Percentiles rank a stretch among this genome's conserved stretches.
These are phyloP conservation scores for Elymus sibiricus DNA, from an alignment of 176 grass and related monocot species.

Conservation along the genomic window DNA sequence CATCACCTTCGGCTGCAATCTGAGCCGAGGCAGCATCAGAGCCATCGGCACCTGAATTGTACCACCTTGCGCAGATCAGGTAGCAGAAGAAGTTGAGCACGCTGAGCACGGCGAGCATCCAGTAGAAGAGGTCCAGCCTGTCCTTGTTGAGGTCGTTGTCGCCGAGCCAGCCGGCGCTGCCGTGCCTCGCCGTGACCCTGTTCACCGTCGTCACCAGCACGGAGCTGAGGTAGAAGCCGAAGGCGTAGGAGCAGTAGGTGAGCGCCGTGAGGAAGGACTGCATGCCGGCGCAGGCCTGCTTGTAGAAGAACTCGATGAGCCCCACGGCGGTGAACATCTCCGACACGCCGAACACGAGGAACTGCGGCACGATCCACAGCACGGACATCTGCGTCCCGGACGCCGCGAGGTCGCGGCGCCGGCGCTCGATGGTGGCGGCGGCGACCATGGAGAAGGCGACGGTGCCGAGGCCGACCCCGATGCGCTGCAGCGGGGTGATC, in stretches of 20 bases:
- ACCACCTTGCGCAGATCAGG: conserved; percentile 78
- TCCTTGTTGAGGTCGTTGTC: conserved; percentile 87
- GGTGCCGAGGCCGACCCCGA: conserved; percentile 76
- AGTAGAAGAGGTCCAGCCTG: conserved; percentile 88
- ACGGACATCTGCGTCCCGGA: conserved; percentile 38
- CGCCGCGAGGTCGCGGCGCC: conserved; percentile 41
- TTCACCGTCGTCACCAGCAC: conserved; percentile 83
- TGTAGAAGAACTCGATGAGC: conserved; percentile 99
- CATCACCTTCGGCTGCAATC: conserved; percentile 33
- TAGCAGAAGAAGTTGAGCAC: conserved; percentile 85
- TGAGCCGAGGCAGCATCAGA: conserved; percentile 34
- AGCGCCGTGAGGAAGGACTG: conserved; percentile 94
- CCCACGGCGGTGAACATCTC: conserved; percentile 99
- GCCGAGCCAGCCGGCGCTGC: conserved; percentile 55
- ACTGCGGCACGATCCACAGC: conserved; percentile 92
- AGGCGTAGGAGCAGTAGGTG: conserved; percentile 96
- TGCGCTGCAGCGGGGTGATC: conserved; percentile 79
- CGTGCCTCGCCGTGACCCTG: conserved; percentile 62
- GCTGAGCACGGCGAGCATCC: conserved; percentile 76
- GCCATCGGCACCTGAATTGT: conserved; percentile 22
- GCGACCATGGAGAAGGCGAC: conserved; percentile 83
- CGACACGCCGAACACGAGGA: conserved; percentile 85
- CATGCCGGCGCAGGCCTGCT: conserved; percentile 77
- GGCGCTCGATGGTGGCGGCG: conserved; percentile 63
- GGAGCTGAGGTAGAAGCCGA: conserved; percentile 95